Evolutionary conservation across 768 basidiomycete genomes (phyloP), one percentile per base, ranked within the genome.

Genomic region (Suillus subaureus): DNA sequence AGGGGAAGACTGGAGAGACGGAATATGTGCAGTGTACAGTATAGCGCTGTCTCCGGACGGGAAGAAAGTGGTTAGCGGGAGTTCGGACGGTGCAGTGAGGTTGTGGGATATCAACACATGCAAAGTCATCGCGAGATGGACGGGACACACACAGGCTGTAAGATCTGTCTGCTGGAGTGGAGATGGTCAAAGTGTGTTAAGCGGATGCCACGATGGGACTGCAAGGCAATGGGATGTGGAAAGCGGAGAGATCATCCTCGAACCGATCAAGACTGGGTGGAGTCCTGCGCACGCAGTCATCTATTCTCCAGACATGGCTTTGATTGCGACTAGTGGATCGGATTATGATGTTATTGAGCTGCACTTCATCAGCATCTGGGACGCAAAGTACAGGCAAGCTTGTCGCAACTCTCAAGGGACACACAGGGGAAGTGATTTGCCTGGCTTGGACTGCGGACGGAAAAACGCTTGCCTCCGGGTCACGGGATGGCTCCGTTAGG

Each of bases 261-360:
- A 49, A 13, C 23, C 23, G 2, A 49, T 49, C 47, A 3, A 18
- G 7, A 52, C 28, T 1, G 51, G 26, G 51, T n/a, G n/a, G n/a
- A n/a, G n/a, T n/a, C n/a, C n/a, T 3, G 26, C 31, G 51, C 0
- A 0, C 0, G 26, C 16, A 52, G 51, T 4, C 3, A 4, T 52
- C 28, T 65, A 61, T 33, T 65, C 64, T 5, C 60, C 58, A 18
- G 64, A 65, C 31, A 60, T 8, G 12, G 42, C 47, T n/a, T 9
- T 16, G 61, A 40, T 65, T n/a, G 60, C 60, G 13, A 65, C 39
- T 15, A 4, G 3, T 39, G 39, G n/a, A n/a, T n/a, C n/a, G n/a
- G n/a, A n/a, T n/a, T n/a, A n/a, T n/a, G n/a, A n/a, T n/a, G n/a
- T n/a, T n/a, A n/a, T n/a, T n/a, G n/a, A n/a, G n/a, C n/a, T n/a